phyloP scores from a whole-genome alignment of 129 eudicot species.

The Ambrosia artemisiifolia region DNA sequence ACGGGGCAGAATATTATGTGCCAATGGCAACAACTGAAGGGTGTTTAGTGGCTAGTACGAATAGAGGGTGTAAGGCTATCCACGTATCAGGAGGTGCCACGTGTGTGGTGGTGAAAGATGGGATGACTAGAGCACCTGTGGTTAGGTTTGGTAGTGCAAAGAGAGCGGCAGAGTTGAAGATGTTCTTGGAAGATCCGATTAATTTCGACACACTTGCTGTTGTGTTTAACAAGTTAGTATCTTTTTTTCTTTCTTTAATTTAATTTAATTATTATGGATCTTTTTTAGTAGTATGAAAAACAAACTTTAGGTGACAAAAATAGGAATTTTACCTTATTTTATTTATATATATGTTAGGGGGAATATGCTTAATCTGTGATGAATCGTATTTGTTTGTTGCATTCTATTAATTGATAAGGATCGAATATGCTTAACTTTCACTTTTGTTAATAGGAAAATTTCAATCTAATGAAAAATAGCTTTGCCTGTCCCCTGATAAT shows the following conservation, averaged over 20 bases:
- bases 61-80: conserved; percentile 58
- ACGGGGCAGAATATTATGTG: conserved; percentile 42
- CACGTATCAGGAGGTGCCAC: conserved; percentile 51
- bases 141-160: conserved; percentile 46
- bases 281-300: not conserved
- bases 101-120: conserved; percentile 40
- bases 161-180: conserved; percentile 60
- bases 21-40: conserved; percentile 75
- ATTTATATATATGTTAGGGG: no score
- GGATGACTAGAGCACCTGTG: conserved; percentile 65
- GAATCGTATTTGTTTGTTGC: no score
- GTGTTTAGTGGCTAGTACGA: conserved; percentile 55
- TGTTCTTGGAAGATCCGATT: conserved; percentile 44
- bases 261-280: not conserved
- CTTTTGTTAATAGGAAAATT: no score
- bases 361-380: no score
- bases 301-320: not conserved
- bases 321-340: not conserved
- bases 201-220: conserved; percentile 47
- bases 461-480: no score
- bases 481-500: no score
- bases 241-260: not conserved
- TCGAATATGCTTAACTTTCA: no score
- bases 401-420: not conserved
- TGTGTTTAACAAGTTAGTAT: conserved; percentile 58